Base-by-base conservation (phyloP, 371 early-diverging fungal genomes). In the Mucor racemosus region DNA sequence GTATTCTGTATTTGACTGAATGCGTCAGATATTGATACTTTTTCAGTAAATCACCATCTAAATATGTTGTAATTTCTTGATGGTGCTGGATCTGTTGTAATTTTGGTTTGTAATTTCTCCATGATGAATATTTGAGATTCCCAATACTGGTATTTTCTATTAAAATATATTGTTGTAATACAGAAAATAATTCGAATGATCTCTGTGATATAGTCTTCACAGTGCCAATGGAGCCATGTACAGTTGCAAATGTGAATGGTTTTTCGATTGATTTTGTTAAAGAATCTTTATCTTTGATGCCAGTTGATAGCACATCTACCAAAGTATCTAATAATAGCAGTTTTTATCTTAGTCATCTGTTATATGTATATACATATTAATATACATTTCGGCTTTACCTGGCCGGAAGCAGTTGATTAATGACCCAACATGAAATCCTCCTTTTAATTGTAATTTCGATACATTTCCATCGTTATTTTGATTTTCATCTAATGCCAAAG, bases 41-140 rank as follows among this genome's bases (percentile, higher is more conserved):
- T 73, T 95, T 95, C 13, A 98, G 81, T 50, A 97, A 66, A 75
- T 97, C 97, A 4, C 98, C 98, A 71, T 98, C 97, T 39, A 97
- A 73, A 65, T 50, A 70, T 26, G 40, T 50, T 21, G 50, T 92
- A 90, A 5, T 86, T 84, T 46, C 78, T 75, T 26, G 85, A 67
- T 31, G 75, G 73, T 8, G 48, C 0, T 46, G 21, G 3, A 19
- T 73, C 60, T 0, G 66, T 73, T 82, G 88, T 36, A 58, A 46
- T 26, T 44, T 59, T 21, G 72, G 67, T n/a, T 64, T 60, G 68
- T 86, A 94, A 5, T 71, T 72, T 21, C 95, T 82, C 91, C 91
- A 96, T 11, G 79, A 78, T 26, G 58, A 38, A 76, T 91, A 86
- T n/a, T 76, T 75, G 11, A 92, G 73, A 7, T 78, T 80, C 4